A percentile compares a stretch with the other conserved stretches of the same genome.
These are phyloP conservation scores for Penicillium freii DNA, from an alignment of 2,329 filamentous ascomycete genomes.

Conservation along the genomic window DNA sequence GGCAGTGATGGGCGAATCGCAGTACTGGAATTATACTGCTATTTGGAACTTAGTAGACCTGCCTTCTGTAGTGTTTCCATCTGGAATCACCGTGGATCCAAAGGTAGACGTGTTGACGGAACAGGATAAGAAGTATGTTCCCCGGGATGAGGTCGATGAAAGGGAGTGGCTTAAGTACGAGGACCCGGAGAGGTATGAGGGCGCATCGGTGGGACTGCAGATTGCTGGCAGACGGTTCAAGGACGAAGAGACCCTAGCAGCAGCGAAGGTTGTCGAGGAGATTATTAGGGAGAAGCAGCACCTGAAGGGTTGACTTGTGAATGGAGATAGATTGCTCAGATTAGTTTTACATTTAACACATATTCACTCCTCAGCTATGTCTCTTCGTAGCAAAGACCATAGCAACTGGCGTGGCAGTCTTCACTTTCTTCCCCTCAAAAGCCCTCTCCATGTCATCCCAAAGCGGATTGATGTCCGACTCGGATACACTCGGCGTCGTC, in stretches of 20 bases:
- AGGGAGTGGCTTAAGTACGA: slow-evolving; percentile 36
- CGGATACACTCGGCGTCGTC: slow-evolving; percentile 1
- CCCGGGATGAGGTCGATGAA: slow-evolving; percentile 29
- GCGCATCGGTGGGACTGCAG: slow-evolving; percentile 53
- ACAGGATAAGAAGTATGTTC: slow-evolving; percentile 21
- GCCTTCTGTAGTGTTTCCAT: slow-evolving; percentile 31
- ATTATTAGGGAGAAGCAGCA: slow-evolving; percentile 11
- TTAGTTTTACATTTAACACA: background rate
- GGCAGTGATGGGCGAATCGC: slow-evolving; percentile 32
- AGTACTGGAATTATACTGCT: slow-evolving; percentile 39
- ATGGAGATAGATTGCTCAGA: background rate
- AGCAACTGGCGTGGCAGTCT: slow-evolving; percentile 1
- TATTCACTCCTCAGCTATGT: background rate
- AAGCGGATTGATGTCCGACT: background rate
- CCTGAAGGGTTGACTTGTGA: slow-evolving; percentile 2
- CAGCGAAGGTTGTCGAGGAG: slow-evolving; percentile 28
- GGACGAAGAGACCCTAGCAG: slow-evolving; percentile 51
- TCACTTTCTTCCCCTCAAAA: slow-evolving; percentile 6
- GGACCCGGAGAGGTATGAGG: slow-evolving; percentile 34
- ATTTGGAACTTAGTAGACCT: slow-evolving; percentile 36
- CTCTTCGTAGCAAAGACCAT: slow-evolving; percentile 8
- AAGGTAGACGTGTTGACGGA: slow-evolving; percentile 22
- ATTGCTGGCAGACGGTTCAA: slow-evolving; percentile 52
- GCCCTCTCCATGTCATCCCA: slow-evolving; percentile 7
- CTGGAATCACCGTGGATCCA: slow-evolving; percentile 29